Base-by-base conservation (phyloP, 2,329 filamentous ascomycete genomes). In the Cladosporium sp. region DNA sequence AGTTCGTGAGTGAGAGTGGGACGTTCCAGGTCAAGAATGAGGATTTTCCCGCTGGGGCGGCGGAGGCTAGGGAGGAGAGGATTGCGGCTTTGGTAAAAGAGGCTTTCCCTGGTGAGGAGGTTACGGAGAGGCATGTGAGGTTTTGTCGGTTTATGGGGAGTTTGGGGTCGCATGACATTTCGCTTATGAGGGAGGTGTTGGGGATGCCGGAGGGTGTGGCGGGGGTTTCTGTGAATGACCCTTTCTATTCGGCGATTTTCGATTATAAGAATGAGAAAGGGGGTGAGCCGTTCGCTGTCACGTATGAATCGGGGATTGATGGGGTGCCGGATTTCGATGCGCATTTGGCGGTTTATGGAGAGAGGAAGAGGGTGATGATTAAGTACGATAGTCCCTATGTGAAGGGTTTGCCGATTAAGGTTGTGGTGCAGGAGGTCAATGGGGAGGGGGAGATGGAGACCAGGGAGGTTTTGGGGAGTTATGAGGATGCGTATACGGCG, bases 281-380 rank as follows among this genome's bases (percentile, higher is more conserved):
- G 29, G 51, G 50, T 9, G 48, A 58, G 30, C 53, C 55, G 18
- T 84, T 81, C 51, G 67, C 76, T 0, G 71, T 81, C 2, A 70
- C 73, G 0, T 84, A 82, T 55, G 80, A 84, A 54, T 75, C 73
- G 0, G 80, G 80, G 0, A 67, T 82, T 18, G 73, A 78, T 54
- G 58, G 62, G 0, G 72, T 84, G 1, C 77, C 79, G 0, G 57
- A 64, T 0, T 80, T 80, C 43, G 78, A 80, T 48, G 75, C 77
- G 0, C 69, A 74, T 38, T 60, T 80, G 6, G 74, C 74, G 2
- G 67, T 84, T 0, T 83, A 80, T 54, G 73, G 73, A 0, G 60
- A 68, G 13, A 66, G 71, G 6, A 84, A 83, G 64, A 75, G 73
- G 0, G 74, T 84, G 0, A 70, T 67, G 1, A 68, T 84, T 9